These are phyloP conservation scores for Pythium folliculosum DNA, from an alignment of 352 stramenopile species.

Conservation along the genomic window DNA sequence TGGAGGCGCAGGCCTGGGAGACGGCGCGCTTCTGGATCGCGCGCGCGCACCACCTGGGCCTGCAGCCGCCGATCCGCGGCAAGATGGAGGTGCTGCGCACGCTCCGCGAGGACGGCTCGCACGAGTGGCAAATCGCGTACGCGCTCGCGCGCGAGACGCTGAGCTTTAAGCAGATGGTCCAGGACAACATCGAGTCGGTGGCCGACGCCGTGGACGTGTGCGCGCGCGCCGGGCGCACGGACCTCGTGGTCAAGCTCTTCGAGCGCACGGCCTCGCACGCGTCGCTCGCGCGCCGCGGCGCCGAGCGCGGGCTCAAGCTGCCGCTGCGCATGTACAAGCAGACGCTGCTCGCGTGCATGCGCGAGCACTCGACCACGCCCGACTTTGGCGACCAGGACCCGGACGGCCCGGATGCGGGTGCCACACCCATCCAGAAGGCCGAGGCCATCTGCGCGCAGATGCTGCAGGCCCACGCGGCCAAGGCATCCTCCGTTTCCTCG, in stretches of 20 bases:
- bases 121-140: conserved; percentile 80
- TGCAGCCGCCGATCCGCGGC: conserved; percentile 64
- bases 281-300: conserved; percentile 33
- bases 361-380: conserved; percentile 32
- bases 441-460: conserved; percentile 71
- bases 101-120: conserved; percentile 37
- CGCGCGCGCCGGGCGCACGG: conserved; percentile 41
- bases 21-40: conserved; percentile 61
- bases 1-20: conserved; percentile 57
- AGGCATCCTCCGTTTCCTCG: neutral
- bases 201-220: conserved; percentile 73
- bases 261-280: conserved; percentile 45
- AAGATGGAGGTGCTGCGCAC: conserved; percentile 56
- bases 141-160: conserved; percentile 69
- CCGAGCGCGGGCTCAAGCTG: conserved; percentile 28
- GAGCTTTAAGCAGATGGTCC: conserved; percentile 62
- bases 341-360: conserved; percentile 53
- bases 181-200: conserved; percentile 69
- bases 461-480: conserved; percentile 39
- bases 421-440: conserved; percentile 41
- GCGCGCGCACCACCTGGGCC: conserved; percentile 41
- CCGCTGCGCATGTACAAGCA: conserved; percentile 75
- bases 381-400: conserved; percentile 18
- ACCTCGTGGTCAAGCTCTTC: conserved; percentile 66
- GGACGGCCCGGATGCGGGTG: too few species aligned